These are phyloP conservation scores for Chenopodium berlandieri DNA, from an alignment of 148 eudicot genomes.

Conservation along the genomic window DNA sequence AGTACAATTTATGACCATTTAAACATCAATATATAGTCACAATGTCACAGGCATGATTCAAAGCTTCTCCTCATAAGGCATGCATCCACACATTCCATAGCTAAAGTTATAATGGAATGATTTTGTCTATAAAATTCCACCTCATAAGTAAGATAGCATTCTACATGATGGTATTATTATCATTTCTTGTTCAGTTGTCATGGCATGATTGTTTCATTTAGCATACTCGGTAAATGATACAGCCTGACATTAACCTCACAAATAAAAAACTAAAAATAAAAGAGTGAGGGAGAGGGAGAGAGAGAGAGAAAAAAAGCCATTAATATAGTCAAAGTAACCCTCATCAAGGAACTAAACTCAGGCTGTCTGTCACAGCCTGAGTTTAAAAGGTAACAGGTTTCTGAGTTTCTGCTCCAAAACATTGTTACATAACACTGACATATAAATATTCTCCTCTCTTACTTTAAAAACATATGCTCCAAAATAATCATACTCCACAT, in stretches of 20 bases:
- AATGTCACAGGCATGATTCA: neutral
- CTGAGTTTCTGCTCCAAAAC: neutral
- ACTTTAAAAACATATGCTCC: too few species aligned
- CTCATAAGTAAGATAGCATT: neutral
- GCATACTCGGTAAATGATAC: neutral
- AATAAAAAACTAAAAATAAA: too few species aligned
- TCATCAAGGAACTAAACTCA: neutral
- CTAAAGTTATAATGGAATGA: neutral
- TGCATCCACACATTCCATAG: too few species aligned
- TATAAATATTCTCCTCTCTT: neutral
- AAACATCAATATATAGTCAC: neutral
- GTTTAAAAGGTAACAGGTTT: neutral
- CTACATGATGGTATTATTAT: neutral
- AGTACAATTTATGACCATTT: neutral
- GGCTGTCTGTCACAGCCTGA: neutral
- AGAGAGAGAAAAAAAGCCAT: too few species aligned
- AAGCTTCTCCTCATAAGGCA: too few species aligned
- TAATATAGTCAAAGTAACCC: neutral
- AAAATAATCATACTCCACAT: neutral
- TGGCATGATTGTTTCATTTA: too few species aligned
- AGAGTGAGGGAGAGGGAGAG: too few species aligned
- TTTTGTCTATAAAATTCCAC: neutral
- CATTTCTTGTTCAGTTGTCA: too few species aligned
- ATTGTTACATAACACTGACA: neutral
- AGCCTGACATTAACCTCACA: neutral